Percentiles rank a stretch among this genome's conserved stretches.
These are phyloP conservation scores for Blastobotrys niveus DNA, from an alignment of 1,139 yeast species.

Conservation along the genomic window DNA sequence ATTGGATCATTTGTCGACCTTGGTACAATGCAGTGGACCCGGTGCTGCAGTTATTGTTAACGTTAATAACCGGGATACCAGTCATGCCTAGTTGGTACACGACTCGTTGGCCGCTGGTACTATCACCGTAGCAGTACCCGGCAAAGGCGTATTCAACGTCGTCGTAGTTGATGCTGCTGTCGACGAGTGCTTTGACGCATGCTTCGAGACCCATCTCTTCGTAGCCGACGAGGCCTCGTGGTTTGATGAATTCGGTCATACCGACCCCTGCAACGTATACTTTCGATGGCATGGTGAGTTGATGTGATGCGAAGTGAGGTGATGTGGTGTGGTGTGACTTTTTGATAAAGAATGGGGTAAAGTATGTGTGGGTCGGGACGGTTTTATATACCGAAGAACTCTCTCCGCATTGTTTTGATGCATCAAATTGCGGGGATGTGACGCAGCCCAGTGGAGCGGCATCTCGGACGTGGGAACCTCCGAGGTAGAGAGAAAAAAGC, in stretches of 20 bases:
- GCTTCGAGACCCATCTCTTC: conserved; percentile 32
- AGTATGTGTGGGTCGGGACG: no score
- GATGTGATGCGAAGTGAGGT: no score
- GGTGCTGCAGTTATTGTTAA: conserved; percentile 32
- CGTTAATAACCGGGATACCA: conserved; percentile 30
- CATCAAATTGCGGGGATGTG: no score
- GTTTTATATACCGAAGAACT: no score
- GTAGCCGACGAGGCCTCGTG: conserved; percentile 27
- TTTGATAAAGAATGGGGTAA: no score
- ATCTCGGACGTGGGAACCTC: no score
- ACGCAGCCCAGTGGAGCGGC: no score
- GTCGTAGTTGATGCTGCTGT: conserved; percentile 31
- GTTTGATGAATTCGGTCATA: conserved; percentile 31
- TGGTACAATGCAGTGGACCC: conserved; percentile 31
- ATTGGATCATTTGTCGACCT: conserved; percentile 25
- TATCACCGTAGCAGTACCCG: conserved; percentile 31
- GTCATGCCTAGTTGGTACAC: conserved; percentile 32
- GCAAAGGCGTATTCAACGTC: conserved; percentile 29
- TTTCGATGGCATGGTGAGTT: no score
- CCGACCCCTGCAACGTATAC: conserved; percentile 30
- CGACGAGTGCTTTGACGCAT: conserved; percentile 29
- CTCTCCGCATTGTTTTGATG: no score
- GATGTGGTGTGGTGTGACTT: no score
- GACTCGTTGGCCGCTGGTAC: conserved; percentile 32
- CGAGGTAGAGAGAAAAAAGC: no score